These are phyloP conservation scores for Fusarium transvaalense DNA, from an alignment of 2,329 filamentous ascomycete species.

Conservation along the genomic window DNA sequence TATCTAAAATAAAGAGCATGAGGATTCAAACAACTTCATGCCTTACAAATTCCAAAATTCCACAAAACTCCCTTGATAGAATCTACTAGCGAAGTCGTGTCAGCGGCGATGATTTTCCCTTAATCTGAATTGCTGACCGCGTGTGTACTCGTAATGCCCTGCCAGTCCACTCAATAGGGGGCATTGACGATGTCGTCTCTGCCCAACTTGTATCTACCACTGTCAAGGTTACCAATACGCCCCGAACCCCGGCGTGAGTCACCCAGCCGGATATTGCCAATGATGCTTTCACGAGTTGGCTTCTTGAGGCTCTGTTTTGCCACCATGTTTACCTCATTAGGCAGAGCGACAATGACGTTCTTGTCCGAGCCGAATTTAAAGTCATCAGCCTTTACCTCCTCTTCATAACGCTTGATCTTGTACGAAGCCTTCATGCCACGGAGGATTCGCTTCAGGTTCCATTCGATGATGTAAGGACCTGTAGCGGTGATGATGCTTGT, in stretches of 20 bases:
- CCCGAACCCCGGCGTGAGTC: slow-evolving; percentile 64
- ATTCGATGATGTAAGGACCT: slow-evolving; percentile 95
- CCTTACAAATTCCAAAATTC: slow-evolving; percentile 36
- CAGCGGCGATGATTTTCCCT: neutral
- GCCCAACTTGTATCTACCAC: slow-evolving; percentile 78
- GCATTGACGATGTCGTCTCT: slow-evolving; percentile 87
- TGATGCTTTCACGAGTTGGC: slow-evolving; percentile 94
- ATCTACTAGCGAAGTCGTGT: slow-evolving; percentile 21
- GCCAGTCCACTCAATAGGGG: slow-evolving; percentile 61
- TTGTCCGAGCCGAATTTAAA: slow-evolving; percentile 98
- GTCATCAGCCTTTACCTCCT: slow-evolving; percentile 97
- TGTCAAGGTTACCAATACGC: slow-evolving; percentile 65
- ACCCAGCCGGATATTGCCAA: slow-evolving; percentile 65
- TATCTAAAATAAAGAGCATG: slow-evolving; percentile 46
- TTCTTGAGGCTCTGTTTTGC: slow-evolving; percentile 85
- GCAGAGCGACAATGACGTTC: slow-evolving; percentile 96
- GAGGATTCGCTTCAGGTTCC: slow-evolving; percentile 92
- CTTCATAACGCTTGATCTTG: slow-evolving; percentile 94
- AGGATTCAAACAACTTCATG: slow-evolving; percentile 26
- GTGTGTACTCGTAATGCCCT: neutral
- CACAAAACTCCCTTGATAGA: slow-evolving; percentile 42
- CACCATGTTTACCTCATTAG: slow-evolving; percentile 99
- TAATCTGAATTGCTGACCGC: neutral
- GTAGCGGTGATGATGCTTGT: slow-evolving; percentile 97
- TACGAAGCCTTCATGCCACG: slow-evolving; percentile 87